A percentile compares a stretch with the other conserved stretches of the same genome.
Conservation (phyloP, 176 grass and related monocot genomes). For the Luzula sylvatica region DNA sequence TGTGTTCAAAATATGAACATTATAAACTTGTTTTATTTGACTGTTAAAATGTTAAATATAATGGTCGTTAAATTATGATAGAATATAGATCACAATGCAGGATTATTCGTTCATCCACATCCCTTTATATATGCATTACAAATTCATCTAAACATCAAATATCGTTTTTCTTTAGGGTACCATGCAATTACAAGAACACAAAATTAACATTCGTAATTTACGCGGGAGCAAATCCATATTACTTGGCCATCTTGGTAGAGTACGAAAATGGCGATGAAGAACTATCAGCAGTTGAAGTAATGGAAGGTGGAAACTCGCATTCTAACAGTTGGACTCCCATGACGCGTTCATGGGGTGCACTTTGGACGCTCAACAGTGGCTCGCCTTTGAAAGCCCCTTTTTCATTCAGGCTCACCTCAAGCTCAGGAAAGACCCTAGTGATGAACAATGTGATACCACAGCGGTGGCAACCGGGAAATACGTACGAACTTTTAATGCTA, state of each 20-base stretch:
- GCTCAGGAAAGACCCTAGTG: slow-evolving; percentile 1
- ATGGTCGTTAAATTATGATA: too few relatives aligned
- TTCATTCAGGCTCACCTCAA: not conserved
- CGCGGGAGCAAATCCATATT: slow-evolving; percentile 33
- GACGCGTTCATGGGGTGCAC: slow-evolving; percentile 4
- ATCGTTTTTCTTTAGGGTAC: slow-evolving; percentile 31
- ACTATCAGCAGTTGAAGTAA: slow-evolving; percentile 33
- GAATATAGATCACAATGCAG: too few relatives aligned
- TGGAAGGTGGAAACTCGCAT: slow-evolving; percentile 24
- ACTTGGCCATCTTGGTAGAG: slow-evolving; percentile 36
- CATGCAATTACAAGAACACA: slow-evolving; percentile 29
- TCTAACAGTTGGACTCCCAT: not conserved
- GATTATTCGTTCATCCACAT: too few relatives aligned
- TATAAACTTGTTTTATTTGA: too few relatives aligned
- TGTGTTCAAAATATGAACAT: too few relatives aligned
- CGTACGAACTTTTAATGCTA: too few relatives aligned
- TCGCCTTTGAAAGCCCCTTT: slow-evolving; percentile 6
- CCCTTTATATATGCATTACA: too few relatives aligned
- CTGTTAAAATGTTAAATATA: too few relatives aligned
- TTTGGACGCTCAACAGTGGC: slow-evolving; percentile 11
- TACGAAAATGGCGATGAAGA: slow-evolving; percentile 39
- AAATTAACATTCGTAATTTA: slow-evolving; percentile 39
- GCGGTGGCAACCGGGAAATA: slow-evolving; percentile 5
- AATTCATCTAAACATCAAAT: not conserved
- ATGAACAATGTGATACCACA: not conserved